These are phyloP conservation scores for Neofusicoccum ribis DNA, from an alignment of 2,329 filamentous ascomycete species.

Conservation along the genomic window DNA sequence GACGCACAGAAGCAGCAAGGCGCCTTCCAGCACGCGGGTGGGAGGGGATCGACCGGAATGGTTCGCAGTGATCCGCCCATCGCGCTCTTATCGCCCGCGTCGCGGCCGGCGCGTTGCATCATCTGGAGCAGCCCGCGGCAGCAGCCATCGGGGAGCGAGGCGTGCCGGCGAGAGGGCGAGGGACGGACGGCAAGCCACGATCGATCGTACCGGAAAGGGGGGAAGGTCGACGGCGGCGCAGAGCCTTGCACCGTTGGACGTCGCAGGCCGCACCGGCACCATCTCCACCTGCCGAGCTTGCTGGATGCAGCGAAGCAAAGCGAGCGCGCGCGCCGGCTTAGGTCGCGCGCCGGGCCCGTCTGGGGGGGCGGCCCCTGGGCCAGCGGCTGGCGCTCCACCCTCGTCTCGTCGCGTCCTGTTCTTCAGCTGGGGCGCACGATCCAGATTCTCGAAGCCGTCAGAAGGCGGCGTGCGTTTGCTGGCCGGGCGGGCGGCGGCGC, in stretches of 20 bases:
- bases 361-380: too few species aligned
- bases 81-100: background rate
- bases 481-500: slow-evolving; percentile 1
- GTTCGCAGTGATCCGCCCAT: slow-evolving; percentile 8
- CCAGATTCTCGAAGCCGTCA: slow-evolving; percentile 18
- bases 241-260: background rate
- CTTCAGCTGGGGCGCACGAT: slow-evolving; percentile 10
- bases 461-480: slow-evolving; percentile 7
- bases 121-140: background rate
- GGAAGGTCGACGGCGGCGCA: background rate
- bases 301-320: background rate
- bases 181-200: background rate
- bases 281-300: slow-evolving; percentile 11
- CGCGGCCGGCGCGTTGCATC: background rate
- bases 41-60: slow-evolving; percentile 14
- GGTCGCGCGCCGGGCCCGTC: too few species aligned
- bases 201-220: background rate
- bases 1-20: slow-evolving; percentile 13
- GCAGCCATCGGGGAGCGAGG: background rate
- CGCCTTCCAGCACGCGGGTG: background rate
- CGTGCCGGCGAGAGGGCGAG: background rate
- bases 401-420: background rate
- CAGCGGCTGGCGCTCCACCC: background rate
- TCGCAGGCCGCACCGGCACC: background rate
- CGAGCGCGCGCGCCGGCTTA: background rate